A percentile compares a stretch with the other conserved stretches of the same genome.
Conservation (phyloP, 805 yeast species). For the Candida hungchunana region DNA sequence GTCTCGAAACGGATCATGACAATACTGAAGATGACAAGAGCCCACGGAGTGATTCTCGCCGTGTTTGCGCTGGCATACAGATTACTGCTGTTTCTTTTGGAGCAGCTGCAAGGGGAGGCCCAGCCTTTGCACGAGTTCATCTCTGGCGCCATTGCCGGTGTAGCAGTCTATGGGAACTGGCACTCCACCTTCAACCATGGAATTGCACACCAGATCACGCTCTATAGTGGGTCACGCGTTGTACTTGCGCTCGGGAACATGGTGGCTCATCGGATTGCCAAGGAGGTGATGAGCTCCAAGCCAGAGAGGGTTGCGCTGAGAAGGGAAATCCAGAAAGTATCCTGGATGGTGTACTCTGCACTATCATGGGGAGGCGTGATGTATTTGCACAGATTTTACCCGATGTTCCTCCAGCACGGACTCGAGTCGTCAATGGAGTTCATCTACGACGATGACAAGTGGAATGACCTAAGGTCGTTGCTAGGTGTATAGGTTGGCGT, state of each 20-base stretch:
- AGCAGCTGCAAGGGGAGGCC: conserved; percentile 20
- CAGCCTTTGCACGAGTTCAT: conserved; percentile 22
- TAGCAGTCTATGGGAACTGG: conserved; percentile 36
- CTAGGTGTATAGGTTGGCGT: conserved; percentile 29
- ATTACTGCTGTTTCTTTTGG: conserved; percentile 29
- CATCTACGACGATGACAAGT: conserved; percentile 57
- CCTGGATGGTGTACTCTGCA: conserved; percentile 62
- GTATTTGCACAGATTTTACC: conserved; percentile 62
- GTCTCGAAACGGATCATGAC: conserved; percentile 39
- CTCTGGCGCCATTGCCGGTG: conserved; percentile 38
- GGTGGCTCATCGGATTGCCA: conserved; percentile 21
- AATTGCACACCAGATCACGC: conserved; percentile 69
- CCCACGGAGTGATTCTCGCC: conserved; percentile 54
- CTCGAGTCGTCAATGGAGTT: conserved; percentile 67
- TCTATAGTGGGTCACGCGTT: conserved; percentile 69
- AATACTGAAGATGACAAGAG: conserved; percentile 47
- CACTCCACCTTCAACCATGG: conserved; percentile 33
- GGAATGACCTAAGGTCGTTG: conserved; percentile 45
- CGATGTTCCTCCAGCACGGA: conserved; percentile 57
- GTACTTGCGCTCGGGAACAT: conserved; percentile 49
- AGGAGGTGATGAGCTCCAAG: conserved; percentile 7
- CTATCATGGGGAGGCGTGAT: conserved; percentile 70
- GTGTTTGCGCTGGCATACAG: conserved; percentile 53
- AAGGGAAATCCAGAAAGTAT: conserved; percentile 26
- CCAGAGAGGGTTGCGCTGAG: conserved; percentile 9